Evolutionary conservation across 2,329 filamentous ascomycete genomes (phyloP).

Genomic region (Akanthomyces dipterigenus): DNA sequence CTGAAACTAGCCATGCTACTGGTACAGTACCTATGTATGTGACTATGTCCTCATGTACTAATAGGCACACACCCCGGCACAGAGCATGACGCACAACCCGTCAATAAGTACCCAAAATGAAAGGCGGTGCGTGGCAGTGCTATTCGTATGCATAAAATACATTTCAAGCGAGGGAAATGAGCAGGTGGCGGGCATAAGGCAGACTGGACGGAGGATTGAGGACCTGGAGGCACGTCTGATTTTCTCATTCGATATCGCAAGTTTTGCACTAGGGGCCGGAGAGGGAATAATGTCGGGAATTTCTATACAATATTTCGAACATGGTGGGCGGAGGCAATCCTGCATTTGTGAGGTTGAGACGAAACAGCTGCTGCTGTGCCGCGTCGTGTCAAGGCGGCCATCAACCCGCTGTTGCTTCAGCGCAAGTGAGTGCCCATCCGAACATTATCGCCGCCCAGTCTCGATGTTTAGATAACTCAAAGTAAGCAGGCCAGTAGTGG

Average conservation of each 20-base stretch:
- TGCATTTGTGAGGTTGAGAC: not conserved
- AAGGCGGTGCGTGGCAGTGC: not conserved
- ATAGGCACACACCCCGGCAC: not conserved
- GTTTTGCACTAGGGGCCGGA: not conserved
- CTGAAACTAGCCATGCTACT: slow-evolving; percentile 1
- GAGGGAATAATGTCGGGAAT: not conserved
- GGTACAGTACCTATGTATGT: too few species aligned
- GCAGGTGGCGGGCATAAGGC: not conserved
- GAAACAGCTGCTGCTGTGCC: not conserved
- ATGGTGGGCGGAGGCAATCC: not conserved
- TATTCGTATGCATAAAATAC: not conserved
- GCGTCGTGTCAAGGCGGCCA: not conserved
- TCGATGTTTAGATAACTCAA: too few species aligned
- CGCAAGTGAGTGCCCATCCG: too few species aligned
- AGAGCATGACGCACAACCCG: not conserved
- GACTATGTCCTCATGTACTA: not conserved
- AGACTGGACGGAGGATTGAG: not conserved
- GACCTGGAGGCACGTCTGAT: not conserved
- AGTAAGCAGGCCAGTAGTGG: too few species aligned
- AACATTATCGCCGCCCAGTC: too few species aligned
- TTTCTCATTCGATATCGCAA: not conserved
- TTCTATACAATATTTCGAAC: not conserved
- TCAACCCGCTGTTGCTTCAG: not conserved
- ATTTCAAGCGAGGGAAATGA: not conserved
- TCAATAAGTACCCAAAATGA: not conserved